phyloP scores from a whole-genome alignment of 345 rosid species.

The Litchi chinensis region DNA sequence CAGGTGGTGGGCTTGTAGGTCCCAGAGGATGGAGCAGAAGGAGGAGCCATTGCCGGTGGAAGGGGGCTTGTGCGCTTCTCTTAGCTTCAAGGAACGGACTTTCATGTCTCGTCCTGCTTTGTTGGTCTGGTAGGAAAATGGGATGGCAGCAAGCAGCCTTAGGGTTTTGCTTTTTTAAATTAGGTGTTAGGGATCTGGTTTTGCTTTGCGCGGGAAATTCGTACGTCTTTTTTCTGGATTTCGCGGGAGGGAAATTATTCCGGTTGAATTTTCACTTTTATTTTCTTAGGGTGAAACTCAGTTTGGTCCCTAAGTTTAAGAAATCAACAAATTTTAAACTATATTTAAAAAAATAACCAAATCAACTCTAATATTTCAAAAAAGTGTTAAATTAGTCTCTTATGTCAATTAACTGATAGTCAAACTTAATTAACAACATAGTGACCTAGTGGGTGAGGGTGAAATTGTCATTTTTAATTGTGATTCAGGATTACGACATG shows the following conservation, averaged over 20 bases:
- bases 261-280: too few relatives aligned
- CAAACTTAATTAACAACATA: too few relatives aligned
- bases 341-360: too few relatives aligned
- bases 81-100: slow-evolving; percentile 72
- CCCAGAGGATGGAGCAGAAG: slow-evolving; percentile 92
- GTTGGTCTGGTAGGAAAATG: not conserved
- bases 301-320: too few relatives aligned
- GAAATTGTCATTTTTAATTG: too few relatives aligned
- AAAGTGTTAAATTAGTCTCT: too few relatives aligned
- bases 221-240: not conserved
- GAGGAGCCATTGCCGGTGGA: slow-evolving; percentile 49
- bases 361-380: too few relatives aligned
- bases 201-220: slow-evolving; percentile 17
- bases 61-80: slow-evolving; percentile 75
- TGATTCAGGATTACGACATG: too few relatives aligned
- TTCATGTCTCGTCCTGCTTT: slow-evolving; percentile 51
- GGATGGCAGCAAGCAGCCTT: not conserved
- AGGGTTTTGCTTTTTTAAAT: not conserved
- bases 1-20: slow-evolving; percentile 65
- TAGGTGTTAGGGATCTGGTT: slow-evolving; percentile 8
- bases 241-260: slow-evolving; percentile 13
- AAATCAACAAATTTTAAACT: too few relatives aligned
- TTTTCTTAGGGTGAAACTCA: too few relatives aligned
- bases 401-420: too few relatives aligned
- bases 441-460: too few relatives aligned